These are phyloP conservation scores for Melanomma pulvis-pyrius DNA, from an alignment of 495 filamentous ascomycete genomes.

Conservation along the genomic window DNA sequence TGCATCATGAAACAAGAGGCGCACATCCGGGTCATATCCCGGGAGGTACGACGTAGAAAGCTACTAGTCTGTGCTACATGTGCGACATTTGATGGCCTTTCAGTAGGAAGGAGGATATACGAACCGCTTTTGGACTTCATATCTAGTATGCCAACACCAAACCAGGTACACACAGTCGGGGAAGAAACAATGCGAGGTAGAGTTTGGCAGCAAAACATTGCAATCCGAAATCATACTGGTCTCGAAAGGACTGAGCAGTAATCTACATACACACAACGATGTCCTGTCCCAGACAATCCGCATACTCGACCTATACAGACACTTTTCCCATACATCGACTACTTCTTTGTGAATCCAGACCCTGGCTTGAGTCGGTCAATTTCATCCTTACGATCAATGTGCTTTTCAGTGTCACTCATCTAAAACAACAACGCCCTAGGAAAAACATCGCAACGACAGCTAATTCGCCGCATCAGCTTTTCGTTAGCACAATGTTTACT, in stretches of 20 bases:
- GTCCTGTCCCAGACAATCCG: not conserved
- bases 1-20: constrained; percentile 62
- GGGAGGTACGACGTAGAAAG: constrained; percentile 52
- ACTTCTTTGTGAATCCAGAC: constrained; percentile 57
- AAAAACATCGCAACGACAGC: constrained; percentile 55
- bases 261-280: constrained; percentile 57
- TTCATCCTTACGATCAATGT: too few species aligned
- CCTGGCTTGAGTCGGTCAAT: too few species aligned
- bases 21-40: constrained; percentile 59
- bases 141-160: constrained; percentile 65
- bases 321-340: constrained; percentile 35
- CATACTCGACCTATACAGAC: too few species aligned
- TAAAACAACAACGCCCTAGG: constrained; percentile 52
- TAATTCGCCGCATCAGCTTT: constrained; percentile 63
- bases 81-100: not conserved
- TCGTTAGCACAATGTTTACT: constrained; percentile 56
- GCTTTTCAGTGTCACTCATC: too few species aligned
- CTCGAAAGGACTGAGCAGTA: constrained; percentile 63
- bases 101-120: too few species aligned
- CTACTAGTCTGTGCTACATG: constrained; percentile 48
- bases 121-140: constrained; percentile 21
- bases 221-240: constrained; percentile 3
- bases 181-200: constrained; percentile 27
- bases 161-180: constrained; percentile 65
- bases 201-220: not conserved